These are phyloP conservation scores for Penicillium cataractarum DNA, from an alignment of 495 filamentous ascomycete genomes.

Conservation along the genomic window DNA sequence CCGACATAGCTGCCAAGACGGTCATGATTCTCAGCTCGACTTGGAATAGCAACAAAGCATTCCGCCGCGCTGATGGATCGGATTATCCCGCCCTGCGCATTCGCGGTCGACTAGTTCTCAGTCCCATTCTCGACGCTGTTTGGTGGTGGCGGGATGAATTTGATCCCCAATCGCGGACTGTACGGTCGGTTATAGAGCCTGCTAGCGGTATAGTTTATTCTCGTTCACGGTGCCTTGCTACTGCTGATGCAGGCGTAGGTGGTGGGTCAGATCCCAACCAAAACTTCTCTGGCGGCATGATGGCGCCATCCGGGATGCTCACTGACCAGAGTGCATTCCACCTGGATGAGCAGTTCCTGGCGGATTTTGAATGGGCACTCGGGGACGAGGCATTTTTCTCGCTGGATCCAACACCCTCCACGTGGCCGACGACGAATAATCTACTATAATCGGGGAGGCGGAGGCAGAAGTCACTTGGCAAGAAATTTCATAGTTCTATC, in stretches of 20 bases:
- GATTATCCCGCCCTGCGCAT: constrained; percentile 45
- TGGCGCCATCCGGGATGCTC: not conserved
- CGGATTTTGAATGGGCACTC: constrained; percentile 46
- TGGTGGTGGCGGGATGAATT: constrained; percentile 58
- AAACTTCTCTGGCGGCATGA: constrained; percentile 13
- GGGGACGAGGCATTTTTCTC: constrained; percentile 37
- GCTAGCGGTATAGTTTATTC: constrained; percentile 21
- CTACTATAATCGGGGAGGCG: constrained; percentile 10
- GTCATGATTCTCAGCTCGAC: constrained; percentile 41
- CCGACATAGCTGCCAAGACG: constrained; percentile 41
- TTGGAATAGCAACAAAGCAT: constrained; percentile 51
- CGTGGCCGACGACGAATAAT: constrained; percentile 25
- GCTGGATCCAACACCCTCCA: constrained; percentile 23
- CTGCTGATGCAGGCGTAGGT: constrained; percentile 17
- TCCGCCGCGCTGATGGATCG: constrained; percentile 45
- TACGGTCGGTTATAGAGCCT: constrained; percentile 15
- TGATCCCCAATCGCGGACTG: constrained; percentile 32
- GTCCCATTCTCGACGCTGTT: constrained; percentile 48
- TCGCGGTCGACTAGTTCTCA: constrained; percentile 45
- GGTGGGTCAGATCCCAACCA: constrained; percentile 18
- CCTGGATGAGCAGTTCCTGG: constrained; percentile 44
- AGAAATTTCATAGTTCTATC: not conserved
- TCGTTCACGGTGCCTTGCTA: constrained; percentile 6
- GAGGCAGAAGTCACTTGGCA: not conserved
- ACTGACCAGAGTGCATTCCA: constrained; percentile 29